Percentiles rank a stretch among this genome's conserved stretches.
Evolutionary conservation across 78 protist genomes (phyloP).

Genomic region (slime mould (Dictyostelium discoideum)): DNA sequence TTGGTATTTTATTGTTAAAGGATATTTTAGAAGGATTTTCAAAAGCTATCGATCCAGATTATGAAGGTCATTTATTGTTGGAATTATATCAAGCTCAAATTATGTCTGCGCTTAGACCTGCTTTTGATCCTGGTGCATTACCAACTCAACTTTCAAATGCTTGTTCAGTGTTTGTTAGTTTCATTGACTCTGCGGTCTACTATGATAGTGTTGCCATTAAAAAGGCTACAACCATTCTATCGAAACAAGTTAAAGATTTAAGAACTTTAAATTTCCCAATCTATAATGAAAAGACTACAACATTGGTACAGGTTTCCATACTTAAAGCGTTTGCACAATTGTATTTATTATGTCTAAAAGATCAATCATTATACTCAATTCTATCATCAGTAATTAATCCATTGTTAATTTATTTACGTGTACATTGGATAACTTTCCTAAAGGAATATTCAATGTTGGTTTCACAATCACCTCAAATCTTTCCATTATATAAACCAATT

Average conservation of each 20-base stretch:
- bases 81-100: conserved; percentile 84
- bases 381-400: conserved; percentile 49
- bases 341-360: conserved; percentile 42
- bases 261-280: conserved; percentile 59
- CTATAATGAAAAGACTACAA: conserved; percentile 76
- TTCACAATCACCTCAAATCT: conserved; percentile 30
- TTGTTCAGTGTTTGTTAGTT: conserved; percentile 51
- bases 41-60: conserved; percentile 69
- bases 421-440: conserved; percentile 62
- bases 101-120: conserved; percentile 80
- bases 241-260: conserved; percentile 31
- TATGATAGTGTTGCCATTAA: conserved; percentile 69
- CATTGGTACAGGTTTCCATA: conserved; percentile 77
- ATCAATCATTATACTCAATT: conserved; percentile 20
- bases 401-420: conserved; percentile 43
- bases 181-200: conserved; percentile 32
- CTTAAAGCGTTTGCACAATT: conserved; percentile 75
- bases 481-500: conserved; percentile 40
- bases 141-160: conserved; percentile 67
- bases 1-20: conserved; percentile 62
- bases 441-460: conserved; percentile 56
- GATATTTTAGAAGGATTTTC: conserved; percentile 69
- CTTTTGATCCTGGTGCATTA: conserved; percentile 65
- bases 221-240: conserved; percentile 9
- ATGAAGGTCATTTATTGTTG: conserved; percentile 79